Percentiles rank a stretch among this genome's conserved stretches.
Evolutionary conservation across 2,329 filamentous ascomycete species (phyloP).

Genomic region (Aspergillus cejpii): DNA sequence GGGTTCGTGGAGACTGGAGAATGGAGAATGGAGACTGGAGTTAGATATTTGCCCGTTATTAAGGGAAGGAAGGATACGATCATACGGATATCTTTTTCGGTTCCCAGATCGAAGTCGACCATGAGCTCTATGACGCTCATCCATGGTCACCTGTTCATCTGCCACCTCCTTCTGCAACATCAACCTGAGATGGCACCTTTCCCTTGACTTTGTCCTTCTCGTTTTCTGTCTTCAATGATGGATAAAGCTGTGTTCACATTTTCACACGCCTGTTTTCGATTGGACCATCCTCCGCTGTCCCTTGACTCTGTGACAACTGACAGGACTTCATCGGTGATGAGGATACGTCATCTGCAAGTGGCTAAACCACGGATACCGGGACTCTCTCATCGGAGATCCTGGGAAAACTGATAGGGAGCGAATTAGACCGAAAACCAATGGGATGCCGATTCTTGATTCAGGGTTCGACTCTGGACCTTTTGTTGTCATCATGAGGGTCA

Average conservation of each 20-base stretch:
- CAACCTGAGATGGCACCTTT: constrained; percentile 4
- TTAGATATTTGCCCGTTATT: no score
- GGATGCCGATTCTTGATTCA: no score
- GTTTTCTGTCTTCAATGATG: not conserved
- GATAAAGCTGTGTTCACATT: constrained; percentile 1
- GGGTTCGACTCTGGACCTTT: no score
- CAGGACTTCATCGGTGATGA: not conserved
- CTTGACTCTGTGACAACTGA: not conserved
- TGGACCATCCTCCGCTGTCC: not conserved
- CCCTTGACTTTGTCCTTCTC: not conserved
- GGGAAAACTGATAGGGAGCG: no score
- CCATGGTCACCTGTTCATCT: constrained; percentile 4
- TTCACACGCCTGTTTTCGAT: not conserved
- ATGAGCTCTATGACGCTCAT: not conserved
- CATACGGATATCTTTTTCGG: no score
- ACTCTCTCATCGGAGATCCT: no score
- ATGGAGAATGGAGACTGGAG: no score
- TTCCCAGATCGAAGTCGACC: not conserved
- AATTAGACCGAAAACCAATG: no score
- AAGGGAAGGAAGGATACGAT: no score
- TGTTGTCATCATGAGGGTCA: no score
- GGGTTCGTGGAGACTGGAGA: no score
- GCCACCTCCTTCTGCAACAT: constrained; percentile 21
- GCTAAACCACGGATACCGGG: no score
- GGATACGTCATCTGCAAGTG: constrained; percentile 2